Percentiles rank a stretch among this genome's conserved stretches.
phyloP scores from a whole-genome alignment of 2,329 filamentous ascomycete species.

The Aschersonia sp. region DNA sequence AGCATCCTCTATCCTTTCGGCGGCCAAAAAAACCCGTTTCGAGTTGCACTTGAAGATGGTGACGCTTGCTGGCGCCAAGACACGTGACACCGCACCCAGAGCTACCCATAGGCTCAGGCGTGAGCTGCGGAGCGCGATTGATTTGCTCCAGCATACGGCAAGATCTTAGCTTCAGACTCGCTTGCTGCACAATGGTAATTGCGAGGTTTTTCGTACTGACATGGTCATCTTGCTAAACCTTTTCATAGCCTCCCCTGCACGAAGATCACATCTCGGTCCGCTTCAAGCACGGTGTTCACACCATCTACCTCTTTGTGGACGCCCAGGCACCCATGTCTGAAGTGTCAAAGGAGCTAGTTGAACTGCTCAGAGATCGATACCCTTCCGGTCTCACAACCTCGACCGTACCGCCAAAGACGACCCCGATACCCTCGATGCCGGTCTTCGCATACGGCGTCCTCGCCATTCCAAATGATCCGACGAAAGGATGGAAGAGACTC shows the following conservation, averaged over 20 bases:
- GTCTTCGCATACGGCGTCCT: slow-evolving; percentile 32
- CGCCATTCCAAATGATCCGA: slow-evolving; percentile 27
- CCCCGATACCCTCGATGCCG: slow-evolving; percentile 23
- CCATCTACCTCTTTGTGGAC: slow-evolving; percentile 53
- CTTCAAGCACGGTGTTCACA: slow-evolving; percentile 60
- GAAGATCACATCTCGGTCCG: slow-evolving; percentile 49
- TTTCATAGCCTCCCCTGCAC: slow-evolving; percentile 10
- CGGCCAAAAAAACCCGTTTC: too few relatives aligned
- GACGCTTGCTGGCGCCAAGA: too few relatives aligned
- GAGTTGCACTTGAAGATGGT: too few relatives aligned
- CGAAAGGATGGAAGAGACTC: slow-evolving; percentile 35
- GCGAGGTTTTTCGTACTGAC: background rate
- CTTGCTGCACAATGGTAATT: background rate
- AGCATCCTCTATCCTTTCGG: too few relatives aligned
- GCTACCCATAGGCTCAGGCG: too few relatives aligned
- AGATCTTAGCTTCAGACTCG: too few relatives aligned
- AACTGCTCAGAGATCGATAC: slow-evolving; percentile 41
- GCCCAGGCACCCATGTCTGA: slow-evolving; percentile 39
- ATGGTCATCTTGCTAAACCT: background rate
- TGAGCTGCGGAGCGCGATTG: too few relatives aligned
- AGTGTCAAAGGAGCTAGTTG: slow-evolving; percentile 43
- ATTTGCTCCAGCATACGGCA: too few relatives aligned
- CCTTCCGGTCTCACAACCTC: slow-evolving; percentile 33
- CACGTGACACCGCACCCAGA: too few relatives aligned
- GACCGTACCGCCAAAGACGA: slow-evolving; percentile 16